Evolutionary conservation across 164 flowering plant species (phyloP).

Genomic region (Buxus sempervirens): DNA sequence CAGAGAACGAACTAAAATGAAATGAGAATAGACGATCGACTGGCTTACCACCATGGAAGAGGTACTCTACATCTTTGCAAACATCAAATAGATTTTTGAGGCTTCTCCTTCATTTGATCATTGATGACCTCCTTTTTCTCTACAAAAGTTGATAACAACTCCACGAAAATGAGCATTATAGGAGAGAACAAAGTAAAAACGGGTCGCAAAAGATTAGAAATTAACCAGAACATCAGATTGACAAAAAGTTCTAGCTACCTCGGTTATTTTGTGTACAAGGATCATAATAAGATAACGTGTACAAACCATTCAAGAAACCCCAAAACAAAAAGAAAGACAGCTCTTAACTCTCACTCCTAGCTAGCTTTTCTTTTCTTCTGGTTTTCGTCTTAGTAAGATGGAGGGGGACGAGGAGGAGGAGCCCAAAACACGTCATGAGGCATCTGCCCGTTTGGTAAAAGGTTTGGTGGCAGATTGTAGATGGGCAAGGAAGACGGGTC

Average conservation of each 20-base stretch:
- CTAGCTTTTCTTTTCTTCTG: neutral
- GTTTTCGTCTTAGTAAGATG: constrained; percentile 6
- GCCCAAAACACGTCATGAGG: constrained; percentile 33
- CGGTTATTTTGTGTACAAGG: neutral
- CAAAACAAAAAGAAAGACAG: neutral
- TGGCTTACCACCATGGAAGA: neutral
- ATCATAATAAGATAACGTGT: neutral
- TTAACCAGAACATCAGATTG: constrained; percentile 2
- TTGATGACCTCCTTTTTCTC: neutral
- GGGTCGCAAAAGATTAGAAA: neutral
- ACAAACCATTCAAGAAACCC: neutral
- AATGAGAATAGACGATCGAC: no score
- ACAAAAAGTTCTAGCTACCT: neutral
- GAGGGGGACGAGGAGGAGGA: constrained; percentile 33
- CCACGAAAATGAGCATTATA: constrained; percentile 4
- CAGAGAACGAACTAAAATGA: no score
- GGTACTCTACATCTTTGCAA: neutral
- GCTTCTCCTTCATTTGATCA: constrained; percentile 1
- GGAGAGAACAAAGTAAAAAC: neutral
- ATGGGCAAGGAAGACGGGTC: constrained; percentile 32
- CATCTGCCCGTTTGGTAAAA: constrained; percentile 34
- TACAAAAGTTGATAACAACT: constrained; percentile 13
- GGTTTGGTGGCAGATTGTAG: constrained; percentile 38
- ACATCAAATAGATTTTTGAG: neutral
- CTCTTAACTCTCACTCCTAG: neutral